Evolutionary conservation across 208 protist genomes (phyloP).

Genomic region (Naegleria lovaniensis): DNA sequence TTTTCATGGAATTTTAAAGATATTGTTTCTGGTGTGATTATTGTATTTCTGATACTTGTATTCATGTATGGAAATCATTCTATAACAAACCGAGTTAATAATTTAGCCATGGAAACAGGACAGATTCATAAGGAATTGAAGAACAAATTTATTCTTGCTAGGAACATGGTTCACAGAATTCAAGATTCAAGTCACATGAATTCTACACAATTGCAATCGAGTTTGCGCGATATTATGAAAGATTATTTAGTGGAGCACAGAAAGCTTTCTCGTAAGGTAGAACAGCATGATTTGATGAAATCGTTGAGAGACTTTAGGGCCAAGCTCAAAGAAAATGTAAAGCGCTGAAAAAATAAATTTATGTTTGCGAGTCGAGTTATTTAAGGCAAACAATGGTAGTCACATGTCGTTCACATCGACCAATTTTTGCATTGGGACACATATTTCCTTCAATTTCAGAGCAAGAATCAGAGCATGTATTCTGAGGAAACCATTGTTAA

Average conservation of each 20-base stretch:
- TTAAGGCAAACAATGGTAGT: background rate
- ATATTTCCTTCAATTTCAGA: background rate
- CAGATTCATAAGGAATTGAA: background rate
- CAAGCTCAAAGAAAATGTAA: too few relatives aligned
- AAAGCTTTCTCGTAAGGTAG: background rate
- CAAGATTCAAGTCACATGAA: background rate
- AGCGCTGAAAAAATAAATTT: too few relatives aligned
- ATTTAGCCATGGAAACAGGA: background rate
- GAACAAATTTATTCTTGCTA: background rate
- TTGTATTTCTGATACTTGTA: background rate
- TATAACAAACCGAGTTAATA: background rate
- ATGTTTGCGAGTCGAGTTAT: too few relatives aligned
- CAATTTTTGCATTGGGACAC: background rate
- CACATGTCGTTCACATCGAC: background rate
- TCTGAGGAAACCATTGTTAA: too few relatives aligned
- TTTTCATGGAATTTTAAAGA: background rate
- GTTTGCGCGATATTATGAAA: background rate
- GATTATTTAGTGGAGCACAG: background rate
- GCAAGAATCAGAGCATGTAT: background rate
- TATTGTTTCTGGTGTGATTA: background rate
- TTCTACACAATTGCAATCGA: background rate
- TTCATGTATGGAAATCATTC: background rate
- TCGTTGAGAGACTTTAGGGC: too few relatives aligned
- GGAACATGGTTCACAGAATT: background rate
- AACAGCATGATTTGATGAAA: too few relatives aligned